Evolutionary conservation across 2,329 filamentous ascomycete genomes (phyloP), one percentile per base, ranked within the genome.

Genomic region (Alternaria sp.): DNA sequence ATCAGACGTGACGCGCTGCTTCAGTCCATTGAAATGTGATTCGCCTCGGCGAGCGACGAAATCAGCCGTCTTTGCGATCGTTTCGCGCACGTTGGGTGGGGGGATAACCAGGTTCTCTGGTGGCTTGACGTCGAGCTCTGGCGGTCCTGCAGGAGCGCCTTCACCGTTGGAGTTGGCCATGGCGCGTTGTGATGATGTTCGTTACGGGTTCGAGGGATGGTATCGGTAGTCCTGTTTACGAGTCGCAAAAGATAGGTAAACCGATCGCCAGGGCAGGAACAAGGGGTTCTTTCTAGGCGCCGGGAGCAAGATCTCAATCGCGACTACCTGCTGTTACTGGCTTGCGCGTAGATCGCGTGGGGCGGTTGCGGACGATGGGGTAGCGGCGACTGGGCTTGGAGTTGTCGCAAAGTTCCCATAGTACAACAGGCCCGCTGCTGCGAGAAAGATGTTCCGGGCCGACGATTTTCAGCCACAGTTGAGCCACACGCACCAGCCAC

Each of bases 41-140:
- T 81, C 73, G 36, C 87, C 87, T 72, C 87, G 87, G 69, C 88
- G 86, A 60, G 90, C 89, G 60, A 97, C 92, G 77, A 96, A 98
- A 48, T 93, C 93, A 54, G 95, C 94, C 12, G 94, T 97, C 83
- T 97, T 98, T 80, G 97, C 94, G 74, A 99, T 89, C 68, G 94
- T 87, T 20, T 85, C 84, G 84, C 93, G 90, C 74, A 97, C 93
- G 75, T 94, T 92, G 76, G 89, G 87, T 0, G 89, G 95, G 22
- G 95, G 95, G 56, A 97, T 86, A 58, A 97, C 92, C 66, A 97
- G 86, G 64, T 93, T 93, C 60, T 89, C 82, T 4, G 94, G 94
- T 34, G 92, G 89, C 78, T 93, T 94, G 77, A 67, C 66, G 25
- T 62, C 61, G 51, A 75, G 67, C 10, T 74, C 73, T 41, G 58